Evolutionary conservation across 768 basidiomycete species (phyloP), one percentile per base, ranked within the genome.

Genomic region (Antrodiella citrinella): DNA sequence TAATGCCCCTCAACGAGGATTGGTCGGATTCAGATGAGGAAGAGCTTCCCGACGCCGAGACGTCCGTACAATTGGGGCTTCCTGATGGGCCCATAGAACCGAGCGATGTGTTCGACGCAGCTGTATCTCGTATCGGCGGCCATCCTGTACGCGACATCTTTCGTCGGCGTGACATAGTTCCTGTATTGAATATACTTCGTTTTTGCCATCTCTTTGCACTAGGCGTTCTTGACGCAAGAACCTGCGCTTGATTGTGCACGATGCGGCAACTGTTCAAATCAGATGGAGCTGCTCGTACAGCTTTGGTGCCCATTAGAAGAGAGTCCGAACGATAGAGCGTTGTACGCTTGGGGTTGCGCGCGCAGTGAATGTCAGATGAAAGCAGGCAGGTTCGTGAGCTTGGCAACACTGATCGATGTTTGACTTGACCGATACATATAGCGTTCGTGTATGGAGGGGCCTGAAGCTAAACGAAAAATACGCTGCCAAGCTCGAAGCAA

Each of bases 231-330:
- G 7, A 43, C 41, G 41, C 15, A n/a, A n/a, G 41, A 43, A 9
- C 41, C 41, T 9, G 9, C 41, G 15, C 19, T 43, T 44, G 19
- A 41, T 30, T 23, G 39, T 26, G n/a, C 35, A 9, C 44, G 11
- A 30, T 48, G 35, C 49, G 80, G 76, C 62, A 67, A 74, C 46
- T 95, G 91, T 68, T 71, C 73, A 9, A 66, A 71, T 18, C 78
- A 84, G 0, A 91, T 86, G 88, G 82, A 89, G 55, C 75, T 95
- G 19, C 75, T 93, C 30, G 74, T 88, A 10, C 91, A 94, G 61
- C 75, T 95, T 59, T 93, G 89, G 87, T 92, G 88, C 64, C 92
- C 92, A 0, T 80, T 93, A 57, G 86, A 92, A 60, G 72, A 83
- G 30, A 93, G 88, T 57, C 78, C 84, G 4, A 82, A 84, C 76